phyloP scores from a whole-genome alignment of 1,284 basidiomycete species.

The Waitea zeae region DNA sequence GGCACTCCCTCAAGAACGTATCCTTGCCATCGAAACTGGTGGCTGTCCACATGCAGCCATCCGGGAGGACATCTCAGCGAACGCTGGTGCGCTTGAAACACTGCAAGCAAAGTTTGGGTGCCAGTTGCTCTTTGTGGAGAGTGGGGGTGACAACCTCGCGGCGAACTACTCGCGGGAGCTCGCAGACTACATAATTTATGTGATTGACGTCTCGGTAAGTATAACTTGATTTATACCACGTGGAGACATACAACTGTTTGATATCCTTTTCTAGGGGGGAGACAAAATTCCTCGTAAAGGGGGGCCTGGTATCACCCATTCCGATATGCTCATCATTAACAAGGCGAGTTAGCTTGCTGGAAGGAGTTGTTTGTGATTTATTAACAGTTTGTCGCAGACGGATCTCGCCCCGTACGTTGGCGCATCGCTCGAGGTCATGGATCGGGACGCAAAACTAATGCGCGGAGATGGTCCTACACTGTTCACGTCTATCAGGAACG shows the following conservation, averaged over 20 bases:
- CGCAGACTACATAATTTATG: constrained; percentile 95
- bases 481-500: constrained; percentile 41
- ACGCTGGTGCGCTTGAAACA: constrained; percentile 88
- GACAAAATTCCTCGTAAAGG: constrained; percentile 98
- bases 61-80: constrained; percentile 93
- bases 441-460: constrained; percentile 84
- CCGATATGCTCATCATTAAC: constrained; percentile 90
- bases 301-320: constrained; percentile 91
- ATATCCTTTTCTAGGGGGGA: constrained; percentile 40
- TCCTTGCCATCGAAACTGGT: constrained; percentile 93
- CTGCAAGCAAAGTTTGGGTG: constrained; percentile 83
- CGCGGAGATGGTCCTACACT: constrained; percentile 88
- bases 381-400: constrained; percentile 29
- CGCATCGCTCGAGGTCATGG: constrained; percentile 92
- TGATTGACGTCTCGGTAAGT: constrained; percentile 66
- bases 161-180: constrained; percentile 94
- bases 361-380: no score
- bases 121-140: constrained; percentile 84
- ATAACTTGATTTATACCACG: background rate
- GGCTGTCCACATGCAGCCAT: constrained; percentile 94
- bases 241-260: background rate
- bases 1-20: constrained; percentile 73
- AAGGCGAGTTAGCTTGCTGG: constrained; percentile 35
- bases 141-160: constrained; percentile 89
- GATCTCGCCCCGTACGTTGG: constrained; percentile 89